Percentiles rank a stretch among this genome's conserved stretches.
These are phyloP conservation scores for Wallacemonas sp. DNA, from an alignment of 208 protist genomes.

Conservation along the genomic window DNA sequence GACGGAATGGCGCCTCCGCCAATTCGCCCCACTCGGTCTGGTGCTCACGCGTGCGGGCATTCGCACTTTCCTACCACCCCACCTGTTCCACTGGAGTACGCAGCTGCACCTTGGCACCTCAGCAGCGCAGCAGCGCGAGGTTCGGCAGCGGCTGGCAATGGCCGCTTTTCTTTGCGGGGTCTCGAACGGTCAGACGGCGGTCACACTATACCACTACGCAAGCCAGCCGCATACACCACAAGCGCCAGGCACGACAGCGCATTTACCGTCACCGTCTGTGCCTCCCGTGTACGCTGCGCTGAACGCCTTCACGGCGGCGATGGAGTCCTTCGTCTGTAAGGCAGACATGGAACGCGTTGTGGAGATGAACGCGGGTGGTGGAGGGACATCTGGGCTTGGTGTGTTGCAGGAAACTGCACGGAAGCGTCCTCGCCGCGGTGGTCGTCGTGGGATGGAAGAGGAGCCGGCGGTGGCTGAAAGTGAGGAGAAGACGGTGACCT, in stretches of 20 bases:
- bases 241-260: slow-evolving; percentile 12
- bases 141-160: slow-evolving; percentile 43
- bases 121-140: slow-evolving; percentile 42
- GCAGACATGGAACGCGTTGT: slow-evolving; percentile 37
- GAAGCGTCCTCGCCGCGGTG: background rate
- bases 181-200: slow-evolving; percentile 24
- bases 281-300: slow-evolving; percentile 29
- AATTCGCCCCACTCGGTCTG: slow-evolving; percentile 66
- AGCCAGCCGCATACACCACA: slow-evolving; percentile 9
- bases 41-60: slow-evolving; percentile 44
- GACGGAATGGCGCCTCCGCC: slow-evolving; percentile 44
- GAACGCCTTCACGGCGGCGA: slow-evolving; percentile 38
- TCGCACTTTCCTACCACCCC: slow-evolving; percentile 37
- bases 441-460: background rate
- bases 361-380: slow-evolving; percentile 14
- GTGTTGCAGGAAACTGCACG: slow-evolving; percentile 8
- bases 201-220: slow-evolving; percentile 63
- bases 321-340: slow-evolving; percentile 40
- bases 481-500: slow-evolving; percentile 8
- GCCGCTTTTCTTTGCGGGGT: slow-evolving; percentile 40
- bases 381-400: background rate
- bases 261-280: background rate
- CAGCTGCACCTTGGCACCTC: slow-evolving; percentile 60
- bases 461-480: background rate
- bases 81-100: slow-evolving; percentile 56